Evolutionary conservation across 1,284 basidiomycete genomes (phyloP).

Genomic region (Paramarasmius palmivorus): DNA sequence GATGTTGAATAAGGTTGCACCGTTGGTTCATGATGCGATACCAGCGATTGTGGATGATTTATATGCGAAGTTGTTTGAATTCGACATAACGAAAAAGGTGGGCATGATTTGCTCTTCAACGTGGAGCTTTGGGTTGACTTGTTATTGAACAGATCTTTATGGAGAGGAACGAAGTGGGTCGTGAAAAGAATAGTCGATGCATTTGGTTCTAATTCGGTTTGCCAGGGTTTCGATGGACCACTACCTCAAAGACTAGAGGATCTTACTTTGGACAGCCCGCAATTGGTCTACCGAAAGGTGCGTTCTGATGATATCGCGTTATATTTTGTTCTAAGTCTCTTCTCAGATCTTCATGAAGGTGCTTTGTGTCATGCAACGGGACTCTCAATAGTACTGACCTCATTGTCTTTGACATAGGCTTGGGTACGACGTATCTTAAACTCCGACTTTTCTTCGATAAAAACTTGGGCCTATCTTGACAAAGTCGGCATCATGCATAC

Average conservation of each 20-base stretch:
- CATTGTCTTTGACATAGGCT: slow-evolving; percentile 7
- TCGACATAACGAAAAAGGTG: slow-evolving; percentile 48
- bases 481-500: slow-evolving; percentile 55
- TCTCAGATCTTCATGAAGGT: slow-evolving; percentile 35
- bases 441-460: slow-evolving; percentile 41
- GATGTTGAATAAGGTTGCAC: slow-evolving; percentile 39
- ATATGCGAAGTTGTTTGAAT: slow-evolving; percentile 48
- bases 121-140: slow-evolving; percentile 19
- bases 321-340: not conserved
- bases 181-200: slow-evolving; percentile 1
- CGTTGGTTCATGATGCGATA: slow-evolving; percentile 41
- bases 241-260: slow-evolving; percentile 39
- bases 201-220: slow-evolving; percentile 15
- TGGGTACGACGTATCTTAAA: slow-evolving; percentile 38
- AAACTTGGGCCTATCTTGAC: slow-evolving; percentile 49
- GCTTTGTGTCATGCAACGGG: no score
- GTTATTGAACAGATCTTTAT: slow-evolving; percentile 25
- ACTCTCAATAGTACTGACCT: no score
- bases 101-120: slow-evolving; percentile 25
- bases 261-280: slow-evolving; percentile 41
- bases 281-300: slow-evolving; percentile 49
- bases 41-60: slow-evolving; percentile 44
- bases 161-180: slow-evolving; percentile 31
- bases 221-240: slow-evolving; percentile 34
- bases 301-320: slow-evolving; percentile 12